Evolutionary conservation across 495 filamentous ascomycete genomes (phyloP), one percentile per base, ranked within the genome.

Genomic region (Echria macrotheca): DNA sequence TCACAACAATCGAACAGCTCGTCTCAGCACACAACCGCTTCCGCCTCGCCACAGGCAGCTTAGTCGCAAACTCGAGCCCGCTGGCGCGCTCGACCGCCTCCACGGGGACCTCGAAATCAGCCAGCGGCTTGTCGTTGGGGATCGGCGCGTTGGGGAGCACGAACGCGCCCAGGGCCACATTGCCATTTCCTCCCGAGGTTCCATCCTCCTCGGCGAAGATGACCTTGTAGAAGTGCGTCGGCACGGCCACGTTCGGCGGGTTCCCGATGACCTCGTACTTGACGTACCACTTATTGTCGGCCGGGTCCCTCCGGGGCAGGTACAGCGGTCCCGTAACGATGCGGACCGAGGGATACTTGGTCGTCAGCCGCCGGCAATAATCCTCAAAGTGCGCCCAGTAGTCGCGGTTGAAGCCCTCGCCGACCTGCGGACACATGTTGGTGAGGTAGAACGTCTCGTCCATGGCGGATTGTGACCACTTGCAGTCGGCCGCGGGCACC

Each of bases 321-420:
- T 98, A 98, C 44, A 98, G 66, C 1, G 93, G 93, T 0, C 93
- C 93, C 2, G 93, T 97, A 26, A 97, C 87, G 58, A 98, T 82
- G 5, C 93, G 80, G 25, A 98, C 90, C 19, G 77, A 84, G 1
- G 93, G 89, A 55, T 96, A 98, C n/a, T 69, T 75, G 5, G 37
- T 18, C 1, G 91, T 87, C 25, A 98, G 75, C 6, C 87, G 73
- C 2, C 93, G 80, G 67, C 94, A 95, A 66, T 97, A 98, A 56
- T 95, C 89, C 68, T 98, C 93, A 58, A 98, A 91, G 62, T 97
- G 94, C 43, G 94, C 83, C 93, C 93, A 98, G 80, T 98, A 95
- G 68, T 98, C 93, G 15, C 93, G 77, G 69, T 98, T 98, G 73
- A 98, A 98, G 23, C 93, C 93, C 62, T 93, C 87, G 42, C 93